These are phyloP conservation scores for Diplogelasinospora grovesii DNA, from an alignment of 495 filamentous ascomycete genomes.

Conservation along the genomic window DNA sequence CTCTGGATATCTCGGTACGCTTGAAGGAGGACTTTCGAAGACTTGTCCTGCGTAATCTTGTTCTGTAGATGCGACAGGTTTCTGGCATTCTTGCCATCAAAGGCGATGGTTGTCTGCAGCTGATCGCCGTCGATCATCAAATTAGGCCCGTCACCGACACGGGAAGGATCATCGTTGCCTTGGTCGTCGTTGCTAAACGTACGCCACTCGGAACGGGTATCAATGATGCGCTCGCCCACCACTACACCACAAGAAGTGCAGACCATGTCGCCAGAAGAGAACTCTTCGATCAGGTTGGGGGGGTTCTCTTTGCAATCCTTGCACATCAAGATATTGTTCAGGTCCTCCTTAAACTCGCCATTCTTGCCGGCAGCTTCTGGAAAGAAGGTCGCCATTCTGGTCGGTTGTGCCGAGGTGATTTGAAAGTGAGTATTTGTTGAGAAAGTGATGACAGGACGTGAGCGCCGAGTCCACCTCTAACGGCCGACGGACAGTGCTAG, in stretches of 20 bases:
- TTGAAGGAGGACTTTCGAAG: conserved; percentile 67
- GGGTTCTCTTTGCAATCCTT: conserved; percentile 85
- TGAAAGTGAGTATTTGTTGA: not conserved
- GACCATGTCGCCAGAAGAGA: conserved; percentile 84
- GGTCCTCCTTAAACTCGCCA: conserved; percentile 48
- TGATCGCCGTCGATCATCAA: conserved; percentile 84
- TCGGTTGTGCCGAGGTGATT: not conserved
- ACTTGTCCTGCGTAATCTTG: conserved; percentile 76
- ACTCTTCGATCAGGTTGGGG: conserved; percentile 88
- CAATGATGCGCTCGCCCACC: conserved; percentile 81
- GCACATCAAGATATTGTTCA: conserved; percentile 78
- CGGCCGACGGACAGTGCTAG: not conserved
- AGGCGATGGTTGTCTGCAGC: conserved; percentile 83
- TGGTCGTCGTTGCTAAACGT: conserved; percentile 98
- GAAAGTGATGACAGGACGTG: too few relatives aligned
- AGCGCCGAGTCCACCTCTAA: too few relatives aligned
- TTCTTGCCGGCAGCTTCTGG: conserved; percentile 7
- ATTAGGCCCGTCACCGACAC: conserved; percentile 91
- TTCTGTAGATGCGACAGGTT: conserved; percentile 83
- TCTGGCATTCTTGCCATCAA: conserved; percentile 60
- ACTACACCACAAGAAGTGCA: conserved; percentile 91
- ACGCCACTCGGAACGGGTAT: conserved; percentile 95
- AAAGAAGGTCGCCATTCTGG: conserved; percentile 11
- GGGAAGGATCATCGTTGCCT: conserved; percentile 86
- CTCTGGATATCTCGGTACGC: conserved; percentile 88